Evolutionary conservation across 2,329 filamentous ascomycete species (phyloP).

Genomic region (Talaromyces sp.): DNA sequence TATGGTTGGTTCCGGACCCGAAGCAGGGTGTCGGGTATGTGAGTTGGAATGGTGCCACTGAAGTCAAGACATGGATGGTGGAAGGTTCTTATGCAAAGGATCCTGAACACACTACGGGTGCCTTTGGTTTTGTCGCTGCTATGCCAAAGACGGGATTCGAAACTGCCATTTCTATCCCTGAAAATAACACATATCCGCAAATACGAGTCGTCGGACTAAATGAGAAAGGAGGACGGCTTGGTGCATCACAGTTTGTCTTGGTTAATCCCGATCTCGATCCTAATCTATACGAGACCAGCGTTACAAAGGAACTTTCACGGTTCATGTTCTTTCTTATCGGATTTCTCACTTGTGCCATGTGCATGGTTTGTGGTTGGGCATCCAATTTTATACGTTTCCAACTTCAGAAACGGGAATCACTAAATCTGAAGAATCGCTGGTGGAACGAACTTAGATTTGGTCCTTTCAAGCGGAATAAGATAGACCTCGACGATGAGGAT

Average conservation of each 20-base stretch:
- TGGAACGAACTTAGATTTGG: background rate
- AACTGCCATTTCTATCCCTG: constrained; percentile 3
- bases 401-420: background rate
- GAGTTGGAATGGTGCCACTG: constrained; percentile 49
- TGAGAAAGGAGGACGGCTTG: background rate
- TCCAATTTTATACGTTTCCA: background rate
- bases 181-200: background rate
- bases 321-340: background rate
- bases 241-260: background rate
- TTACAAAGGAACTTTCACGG: background rate
- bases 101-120: background rate
- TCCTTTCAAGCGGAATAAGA: background rate
- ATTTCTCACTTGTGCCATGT: background rate
- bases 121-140: background rate
- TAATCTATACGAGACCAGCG: background rate
- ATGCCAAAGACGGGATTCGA: constrained; percentile 6
- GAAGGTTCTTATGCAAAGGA: constrained; percentile 20
- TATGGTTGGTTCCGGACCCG: constrained; percentile 24
- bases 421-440: background rate
- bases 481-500: background rate
- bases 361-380: background rate
- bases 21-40: constrained; percentile 33
- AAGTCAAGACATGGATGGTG: constrained; percentile 33
- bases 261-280: background rate
- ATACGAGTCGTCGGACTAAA: background rate